These are phyloP conservation scores for Candida tammaniensis DNA, from an alignment of 805 yeast species.

Conservation along the genomic window DNA sequence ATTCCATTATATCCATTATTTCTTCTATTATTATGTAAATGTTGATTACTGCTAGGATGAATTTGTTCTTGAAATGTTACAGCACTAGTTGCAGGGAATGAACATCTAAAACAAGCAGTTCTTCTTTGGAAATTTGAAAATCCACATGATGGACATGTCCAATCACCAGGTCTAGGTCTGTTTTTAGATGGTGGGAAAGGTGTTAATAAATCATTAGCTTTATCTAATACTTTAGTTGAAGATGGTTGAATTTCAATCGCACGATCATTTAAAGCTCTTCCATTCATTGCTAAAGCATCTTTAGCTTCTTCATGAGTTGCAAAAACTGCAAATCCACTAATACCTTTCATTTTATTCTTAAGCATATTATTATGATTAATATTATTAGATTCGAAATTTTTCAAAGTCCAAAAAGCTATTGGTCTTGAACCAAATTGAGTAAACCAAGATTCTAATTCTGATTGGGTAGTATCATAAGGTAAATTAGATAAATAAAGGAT, in stretches of 20 bases:
- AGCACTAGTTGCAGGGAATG: slow-evolving; percentile 79
- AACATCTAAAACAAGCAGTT: slow-evolving; percentile 90
- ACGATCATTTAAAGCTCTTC: slow-evolving; percentile 68
- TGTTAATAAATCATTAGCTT: slow-evolving; percentile 75
- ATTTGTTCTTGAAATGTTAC: slow-evolving; percentile 66
- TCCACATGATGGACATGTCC: slow-evolving; percentile 98
- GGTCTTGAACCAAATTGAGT: slow-evolving; percentile 84
- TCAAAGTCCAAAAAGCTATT: slow-evolving; percentile 84
- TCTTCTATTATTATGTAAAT: slow-evolving; percentile 10
- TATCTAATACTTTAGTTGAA: slow-evolving; percentile 69
- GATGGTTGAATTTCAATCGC: slow-evolving; percentile 87
- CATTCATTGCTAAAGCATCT: slow-evolving; percentile 75
- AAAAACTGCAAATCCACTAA: slow-evolving; percentile 83
- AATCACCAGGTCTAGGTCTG: slow-evolving; percentile 93
- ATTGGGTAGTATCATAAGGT: slow-evolving; percentile 83
- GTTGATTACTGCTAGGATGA: slow-evolving; percentile 21
- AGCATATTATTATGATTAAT: slow-evolving; percentile 6
- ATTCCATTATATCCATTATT: slow-evolving; percentile 5
- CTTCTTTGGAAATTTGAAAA: slow-evolving; percentile 92
- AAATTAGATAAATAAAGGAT: slow-evolving; percentile 78
- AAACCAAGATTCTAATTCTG: slow-evolving; percentile 89
- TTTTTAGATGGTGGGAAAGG: slow-evolving; percentile 85
- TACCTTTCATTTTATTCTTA: slow-evolving; percentile 41
- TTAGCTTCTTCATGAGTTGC: slow-evolving; percentile 82
- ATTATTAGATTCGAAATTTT: slow-evolving; percentile 41